Conservation (phyloP, 768 basidiomycete genomes). For the Hericium alpestre region DNA sequence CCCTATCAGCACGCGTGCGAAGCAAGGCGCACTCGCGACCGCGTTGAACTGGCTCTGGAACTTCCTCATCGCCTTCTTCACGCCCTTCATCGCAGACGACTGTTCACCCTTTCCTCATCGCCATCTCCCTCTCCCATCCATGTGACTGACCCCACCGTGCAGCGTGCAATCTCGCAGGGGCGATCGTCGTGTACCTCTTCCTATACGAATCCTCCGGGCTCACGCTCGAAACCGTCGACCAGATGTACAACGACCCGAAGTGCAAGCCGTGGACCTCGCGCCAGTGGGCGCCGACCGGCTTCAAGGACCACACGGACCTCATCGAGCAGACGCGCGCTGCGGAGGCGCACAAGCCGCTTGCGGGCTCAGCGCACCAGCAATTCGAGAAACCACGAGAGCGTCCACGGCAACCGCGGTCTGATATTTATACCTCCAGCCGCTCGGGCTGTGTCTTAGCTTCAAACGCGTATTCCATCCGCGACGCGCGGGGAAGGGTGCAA, state of each 20-base stretch:
- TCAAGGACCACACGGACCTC: constrained; percentile 22
- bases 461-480: too few species aligned
- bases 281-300: constrained; percentile 52
- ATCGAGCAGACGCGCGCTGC: constrained; percentile 29
- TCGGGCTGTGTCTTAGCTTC: too few species aligned
- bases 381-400: not conserved
- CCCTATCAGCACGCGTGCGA: constrained; percentile 59
- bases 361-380: constrained; percentile 8
- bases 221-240: constrained; percentile 55
- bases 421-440: not conserved
- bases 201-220: constrained; percentile 64
- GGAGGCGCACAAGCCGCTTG: constrained; percentile 26
- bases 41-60: constrained; percentile 61
- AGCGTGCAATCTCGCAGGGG: constrained; percentile 48
- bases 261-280: constrained; percentile 60
- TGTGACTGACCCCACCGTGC: constrained; percentile 13
- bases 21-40: constrained; percentile 59
- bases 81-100: constrained; percentile 57
- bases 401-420: not conserved
- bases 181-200: constrained; percentile 58
- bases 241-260: constrained; percentile 53
- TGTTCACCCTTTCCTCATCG: constrained; percentile 22
- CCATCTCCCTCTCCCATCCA: not conserved
- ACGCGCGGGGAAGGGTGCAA: too few species aligned
- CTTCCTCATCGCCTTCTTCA: constrained; percentile 67